Evolutionary conservation across 1,284 basidiomycete genomes (phyloP), one percentile per base, ranked within the genome.

Genomic region (Leccinum pachyderme): DNA sequence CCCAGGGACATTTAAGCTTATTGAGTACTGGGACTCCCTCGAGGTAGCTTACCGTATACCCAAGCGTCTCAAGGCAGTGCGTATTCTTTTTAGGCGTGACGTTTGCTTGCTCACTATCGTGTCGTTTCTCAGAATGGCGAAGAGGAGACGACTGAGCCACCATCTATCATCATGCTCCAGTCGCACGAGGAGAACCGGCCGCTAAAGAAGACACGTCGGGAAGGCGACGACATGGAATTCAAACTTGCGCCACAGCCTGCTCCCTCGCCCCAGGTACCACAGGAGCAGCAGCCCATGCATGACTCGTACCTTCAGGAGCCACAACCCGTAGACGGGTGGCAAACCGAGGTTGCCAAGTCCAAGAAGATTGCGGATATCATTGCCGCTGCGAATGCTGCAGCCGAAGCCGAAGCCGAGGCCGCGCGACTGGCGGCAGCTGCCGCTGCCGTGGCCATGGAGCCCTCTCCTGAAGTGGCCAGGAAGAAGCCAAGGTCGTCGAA

Each of bases 21-120:
- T 92, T 3, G 80, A 80, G 18, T 77, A 85, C 52, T 97, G 94
- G 94, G 80, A 83, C 32, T 78, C 77, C 18, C 78, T 96, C 44
- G 84, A 89, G 49, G 73, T 86, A 39, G 87, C 84, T 8, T 95
- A 91, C 70, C 87, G 93, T 61, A 96, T 97, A 81, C 89, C 91
- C 8, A 91, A 90, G 67, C 78, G 86, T 52, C 62, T 78, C 47
- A 81, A 79, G 67, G 72, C 63, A 41, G 70, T 77, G 65, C 54
- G 82, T 77, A 4, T 13, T 32, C 27, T 33, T 22, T 4, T n/a
- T 32, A 22, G 15, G 37, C 27, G 29, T 22, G 28, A 9, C 22
- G 24, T 11, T 12, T 22, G 15, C 35, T 44, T 5, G 18, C 47
- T 58, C 18, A 55, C 18, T 8, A 8, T 53, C 15, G 37, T 1